Evolutionary conservation across 208 protist genomes (phyloP), one percentile per base, ranked within the genome.

Genomic region (Trypanosomatidae sp.): DNA sequence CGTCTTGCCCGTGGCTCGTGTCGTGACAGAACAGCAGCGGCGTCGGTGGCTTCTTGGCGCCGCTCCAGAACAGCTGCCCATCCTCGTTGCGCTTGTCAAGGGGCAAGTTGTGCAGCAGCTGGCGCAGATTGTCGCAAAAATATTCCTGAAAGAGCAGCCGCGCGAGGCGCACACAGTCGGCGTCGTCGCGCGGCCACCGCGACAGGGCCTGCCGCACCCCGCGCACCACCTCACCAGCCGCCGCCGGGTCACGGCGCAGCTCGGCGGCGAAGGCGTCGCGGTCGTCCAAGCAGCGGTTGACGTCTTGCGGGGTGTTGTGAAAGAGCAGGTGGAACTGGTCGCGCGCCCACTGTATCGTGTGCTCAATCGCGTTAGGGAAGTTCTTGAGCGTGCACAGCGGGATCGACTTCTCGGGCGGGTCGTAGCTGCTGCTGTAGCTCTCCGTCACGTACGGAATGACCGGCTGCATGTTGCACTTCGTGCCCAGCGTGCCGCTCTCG

Each of bases 371-470:
- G 68, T 98, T 96, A n/a, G 99, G 99, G 77, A 99, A 99, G 72
- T 99, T 98, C 67, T 99, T 98, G 15, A 99, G 71, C 11, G 98
- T 99, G 75, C 98, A 99, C n/a, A 99, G 81, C 20, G 98, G 97
- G 57, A 99, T 99, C 6, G 77, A 74, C 65, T 98, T 97, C 70
- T 99, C 97, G 20, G 97, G 96, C 18, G 97, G 97, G 67, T 99
- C 97, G 48, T 80, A 72, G 33, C 84, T 97, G 18, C 79, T 91
- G 43, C 85, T 78, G 81, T 99, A 99, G 42, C 80, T 97, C 71
- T 99, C 97, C 18, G 98, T 99, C 23, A 98, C 56, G 23, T 71
- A 62, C 8, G 98, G 98, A 26, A 99, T 85, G 27, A 99, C 84
- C 4, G 96, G 88, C 79, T 98, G 96, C 59, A 81, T 82, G 64